These are phyloP conservation scores for Gymnopilus junonius DNA, from an alignment of 768 basidiomycete species.

Conservation along the genomic window DNA sequence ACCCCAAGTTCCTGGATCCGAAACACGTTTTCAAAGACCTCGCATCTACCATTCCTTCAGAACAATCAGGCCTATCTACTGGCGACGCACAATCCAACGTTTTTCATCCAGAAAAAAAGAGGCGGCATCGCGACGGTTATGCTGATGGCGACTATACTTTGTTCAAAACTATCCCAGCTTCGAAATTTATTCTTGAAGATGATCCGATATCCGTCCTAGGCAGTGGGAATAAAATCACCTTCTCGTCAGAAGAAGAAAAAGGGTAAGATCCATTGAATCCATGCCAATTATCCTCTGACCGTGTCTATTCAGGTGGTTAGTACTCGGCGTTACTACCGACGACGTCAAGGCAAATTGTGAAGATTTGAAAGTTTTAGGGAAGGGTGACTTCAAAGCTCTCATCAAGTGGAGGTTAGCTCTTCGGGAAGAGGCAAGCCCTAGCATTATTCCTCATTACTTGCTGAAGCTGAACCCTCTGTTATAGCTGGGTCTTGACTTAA, in stretches of 20 bases:
- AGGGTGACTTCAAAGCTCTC: conserved; percentile 93
- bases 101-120: conserved; percentile 97
- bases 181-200: conserved; percentile 66
- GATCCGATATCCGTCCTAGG: conserved; percentile 87
- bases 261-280: conserved; percentile 44
- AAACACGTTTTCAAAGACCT: conserved; percentile 98
- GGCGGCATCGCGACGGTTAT: conserved; percentile 92
- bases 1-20: conserved; percentile 97
- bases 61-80: conserved; percentile 57
- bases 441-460: background rate
- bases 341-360: conserved; percentile 85
- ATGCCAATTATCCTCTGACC: background rate
- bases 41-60: conserved; percentile 46
- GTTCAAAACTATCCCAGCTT: conserved; percentile 72
- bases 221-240: conserved; percentile 74
- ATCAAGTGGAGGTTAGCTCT: conserved; percentile 90
- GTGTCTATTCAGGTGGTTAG: conserved; percentile 64
- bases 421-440: conserved; percentile 78
- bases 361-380: conserved; percentile 96
- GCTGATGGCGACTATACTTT: conserved; percentile 93
- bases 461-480: background rate
- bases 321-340: conserved; percentile 68
- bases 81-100: conserved; percentile 86
- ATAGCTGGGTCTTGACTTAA: conserved; percentile 85
- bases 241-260: conserved; percentile 85